Conservation (phyloP, 2,329 filamentous ascomycete species). For the Rosellinia necatrix region DNA sequence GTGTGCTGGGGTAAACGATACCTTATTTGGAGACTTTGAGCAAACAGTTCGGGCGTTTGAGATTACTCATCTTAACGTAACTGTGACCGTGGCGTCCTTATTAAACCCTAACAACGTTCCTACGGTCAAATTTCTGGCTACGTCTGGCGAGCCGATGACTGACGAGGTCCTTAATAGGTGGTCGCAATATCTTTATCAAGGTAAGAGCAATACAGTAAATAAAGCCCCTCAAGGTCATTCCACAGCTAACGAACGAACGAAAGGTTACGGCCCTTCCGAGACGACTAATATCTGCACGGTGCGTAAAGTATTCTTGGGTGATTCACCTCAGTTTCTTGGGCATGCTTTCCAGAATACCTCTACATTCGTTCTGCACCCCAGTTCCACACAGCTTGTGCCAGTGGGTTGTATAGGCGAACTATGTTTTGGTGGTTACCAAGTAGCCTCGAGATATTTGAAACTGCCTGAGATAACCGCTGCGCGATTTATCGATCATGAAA, state of each 20-base stretch:
- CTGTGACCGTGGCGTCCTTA: slow-evolving; percentile 82
- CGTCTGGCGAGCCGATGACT: slow-evolving; percentile 80
- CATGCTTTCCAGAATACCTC: slow-evolving; percentile 76
- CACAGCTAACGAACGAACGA: slow-evolving; percentile 10
- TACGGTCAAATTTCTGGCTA: slow-evolving; percentile 74
- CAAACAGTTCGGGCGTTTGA: slow-evolving; percentile 63
- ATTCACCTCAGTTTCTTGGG: slow-evolving; percentile 78
- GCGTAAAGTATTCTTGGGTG: slow-evolving; percentile 60
- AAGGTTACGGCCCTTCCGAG: slow-evolving; percentile 79
- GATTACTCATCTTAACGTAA: slow-evolving; percentile 83
- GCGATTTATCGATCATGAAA: slow-evolving; percentile 72
- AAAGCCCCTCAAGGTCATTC: neutral
- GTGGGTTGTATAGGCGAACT: slow-evolving; percentile 78
- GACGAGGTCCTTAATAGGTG: slow-evolving; percentile 71
- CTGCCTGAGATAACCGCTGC: slow-evolving; percentile 62
- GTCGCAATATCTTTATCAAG: slow-evolving; percentile 74
- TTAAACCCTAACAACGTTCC: slow-evolving; percentile 72
- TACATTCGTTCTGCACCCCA: slow-evolving; percentile 62
- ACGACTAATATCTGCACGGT: slow-evolving; percentile 88
- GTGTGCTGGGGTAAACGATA: slow-evolving; percentile 75
- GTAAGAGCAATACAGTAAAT: slow-evolving; percentile 37
- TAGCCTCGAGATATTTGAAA: slow-evolving; percentile 73
- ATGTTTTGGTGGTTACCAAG: slow-evolving; percentile 84
- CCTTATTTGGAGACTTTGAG: slow-evolving; percentile 74
- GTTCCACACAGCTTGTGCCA: slow-evolving; percentile 60